A percentile compares a stretch with the other conserved stretches of the same genome.
These are phyloP conservation scores for Aspergillus funiculosus DNA, from an alignment of 495 filamentous ascomycete species.

Conservation along the genomic window DNA sequence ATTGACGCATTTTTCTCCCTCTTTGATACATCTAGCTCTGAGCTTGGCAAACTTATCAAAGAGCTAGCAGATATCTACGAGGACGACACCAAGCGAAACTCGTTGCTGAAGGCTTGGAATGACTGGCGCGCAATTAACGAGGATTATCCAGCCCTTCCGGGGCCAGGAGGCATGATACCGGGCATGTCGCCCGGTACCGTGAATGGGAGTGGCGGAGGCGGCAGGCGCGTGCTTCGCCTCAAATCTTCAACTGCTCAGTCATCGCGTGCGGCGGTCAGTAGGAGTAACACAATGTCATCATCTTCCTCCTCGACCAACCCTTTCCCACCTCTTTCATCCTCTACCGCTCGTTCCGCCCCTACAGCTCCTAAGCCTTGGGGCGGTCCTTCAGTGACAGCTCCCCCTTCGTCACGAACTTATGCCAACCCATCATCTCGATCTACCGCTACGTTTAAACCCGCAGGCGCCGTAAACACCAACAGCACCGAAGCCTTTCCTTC, in stretches of 20 bases:
- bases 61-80: conserved; percentile 94
- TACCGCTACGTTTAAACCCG: conserved; percentile 21
- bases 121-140: conserved; percentile 94
- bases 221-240: conserved; percentile 60
- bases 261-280: conserved; percentile 54
- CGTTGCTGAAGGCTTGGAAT: conserved; percentile 76
- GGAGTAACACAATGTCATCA: conserved; percentile 32
- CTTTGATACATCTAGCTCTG: conserved; percentile 70
- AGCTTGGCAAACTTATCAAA: conserved; percentile 83
- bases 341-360: conserved; percentile 24
- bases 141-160: conserved; percentile 87
- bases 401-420: conserved; percentile 27
- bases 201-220: conserved; percentile 31
- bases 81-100: conserved; percentile 62
- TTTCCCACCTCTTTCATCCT: conserved; percentile 44
- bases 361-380: conserved; percentile 48
- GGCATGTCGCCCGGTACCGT: conserved; percentile 41
- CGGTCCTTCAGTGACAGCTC: conserved; percentile 26
- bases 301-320: conserved; percentile 31
- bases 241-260: conserved; percentile 75
- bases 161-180: conserved; percentile 54
- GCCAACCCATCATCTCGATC: conserved; percentile 27
- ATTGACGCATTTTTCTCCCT: conserved; percentile 77
- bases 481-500: conserved; percentile 63
- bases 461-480: conserved; percentile 26